Base-by-base conservation (phyloP, 1,284 basidiomycete species). In the Earliella scabrosa region DNA sequence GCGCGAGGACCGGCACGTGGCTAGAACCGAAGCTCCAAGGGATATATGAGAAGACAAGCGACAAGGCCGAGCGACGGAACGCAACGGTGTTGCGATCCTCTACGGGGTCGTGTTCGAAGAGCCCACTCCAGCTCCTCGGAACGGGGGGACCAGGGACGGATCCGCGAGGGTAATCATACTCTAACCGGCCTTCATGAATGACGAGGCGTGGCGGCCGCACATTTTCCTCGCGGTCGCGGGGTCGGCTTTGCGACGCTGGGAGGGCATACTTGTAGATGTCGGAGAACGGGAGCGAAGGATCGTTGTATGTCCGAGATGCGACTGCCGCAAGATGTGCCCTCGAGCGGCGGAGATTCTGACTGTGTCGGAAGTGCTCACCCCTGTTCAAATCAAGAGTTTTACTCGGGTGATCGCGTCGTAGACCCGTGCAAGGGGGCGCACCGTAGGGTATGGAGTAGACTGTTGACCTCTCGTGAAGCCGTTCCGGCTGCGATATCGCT, bases 291-390 rank as follows among this genome's bases (percentile, higher is more conserved):
- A 73, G 66, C n/a, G 67, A 68, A 32, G 68, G 65, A 43, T 66
- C 58, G 59, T 63, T 61, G 56, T 60, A 45, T 18, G 50, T 48
- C 38, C 56, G 47, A 23, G 71, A 69, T 4, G 52, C 43, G 29
- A 66, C 58, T 50, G 61, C 54, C 23, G 67, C 55, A 1, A 71
- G 66, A 53, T 77, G 75, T 10, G 70, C 67, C 29, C 72, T 74
- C 27, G 77, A 77, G 26, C 75, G 69, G 51, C 70, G 75, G 7
- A 80, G 59, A 64, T 90, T 90, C 58, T 82, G 83, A 23, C 72
- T 63, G 60, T 82, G 88, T 46, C 87, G 77, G 57, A 83, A 88
- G 41, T 89, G 84, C 68, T 90, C 88, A 11, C 86, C 87, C 68
- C 86, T 86, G 39, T 5, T 8, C 21, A 11, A 5, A 10, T 24